phyloP scores from a whole-genome alignment of 2,329 filamentous ascomycete species.

The Camillea tinctor region DNA sequence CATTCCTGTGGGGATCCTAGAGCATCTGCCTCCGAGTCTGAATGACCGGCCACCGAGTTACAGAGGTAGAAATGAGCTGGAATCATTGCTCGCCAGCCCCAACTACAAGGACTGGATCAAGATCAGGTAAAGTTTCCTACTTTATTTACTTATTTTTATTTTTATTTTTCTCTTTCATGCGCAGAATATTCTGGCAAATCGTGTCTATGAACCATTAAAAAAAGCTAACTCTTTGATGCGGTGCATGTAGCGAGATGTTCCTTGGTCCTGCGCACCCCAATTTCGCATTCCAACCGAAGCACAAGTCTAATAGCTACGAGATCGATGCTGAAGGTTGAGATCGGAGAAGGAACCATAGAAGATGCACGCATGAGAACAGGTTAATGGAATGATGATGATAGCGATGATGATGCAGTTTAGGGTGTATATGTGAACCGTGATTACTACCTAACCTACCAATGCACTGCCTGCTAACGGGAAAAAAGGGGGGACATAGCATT shows the following conservation, averaged over 20 bases:
- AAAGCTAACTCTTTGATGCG: constrained; percentile 9
- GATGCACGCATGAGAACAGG: neutral
- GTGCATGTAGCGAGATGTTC: constrained; percentile 81
- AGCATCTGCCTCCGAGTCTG: constrained; percentile 81
- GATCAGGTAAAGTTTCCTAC: constrained; percentile 84
- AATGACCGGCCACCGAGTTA: constrained; percentile 88
- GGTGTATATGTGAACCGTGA: no score
- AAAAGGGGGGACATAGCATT: neutral
- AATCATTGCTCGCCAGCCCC: constrained; percentile 85
- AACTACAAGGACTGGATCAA: constrained; percentile 99
- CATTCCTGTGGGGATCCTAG: constrained; percentile 83
- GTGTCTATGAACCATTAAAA: neutral
- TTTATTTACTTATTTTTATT: neutral
- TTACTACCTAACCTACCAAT: no score
- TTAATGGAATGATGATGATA: no score
- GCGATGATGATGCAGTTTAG: neutral
- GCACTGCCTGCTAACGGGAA: neutral
- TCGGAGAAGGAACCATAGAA: neutral
- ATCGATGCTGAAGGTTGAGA: constrained; percentile 70
- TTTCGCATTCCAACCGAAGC: constrained; percentile 95
- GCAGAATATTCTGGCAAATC: neutral
- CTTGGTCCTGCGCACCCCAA: constrained; percentile 84
- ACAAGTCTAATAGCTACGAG: constrained; percentile 91
- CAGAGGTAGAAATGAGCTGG: constrained; percentile 81
- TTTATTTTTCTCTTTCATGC: no score